These are phyloP conservation scores for Hypoxylon sp. DNA, from an alignment of 2,329 filamentous ascomycete species.

Conservation along the genomic window DNA sequence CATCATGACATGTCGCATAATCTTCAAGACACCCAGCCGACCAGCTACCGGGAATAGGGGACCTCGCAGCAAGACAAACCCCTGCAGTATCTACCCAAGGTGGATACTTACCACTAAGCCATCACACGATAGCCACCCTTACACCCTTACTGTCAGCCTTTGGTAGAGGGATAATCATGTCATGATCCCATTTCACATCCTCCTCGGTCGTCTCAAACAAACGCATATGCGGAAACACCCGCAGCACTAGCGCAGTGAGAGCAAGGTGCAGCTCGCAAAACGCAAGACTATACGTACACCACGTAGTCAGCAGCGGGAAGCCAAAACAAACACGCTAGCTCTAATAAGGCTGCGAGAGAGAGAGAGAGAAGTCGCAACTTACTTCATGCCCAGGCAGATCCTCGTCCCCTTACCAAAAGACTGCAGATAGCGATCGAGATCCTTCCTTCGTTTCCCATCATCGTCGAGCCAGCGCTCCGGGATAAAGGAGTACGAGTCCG, in stretches of 20 bases:
- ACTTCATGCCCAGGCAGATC: constrained; percentile 50
- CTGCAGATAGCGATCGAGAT: constrained; percentile 40
- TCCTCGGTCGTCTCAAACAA: constrained; percentile 50
- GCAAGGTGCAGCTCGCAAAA: constrained; percentile 53
- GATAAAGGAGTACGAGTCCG: constrained; percentile 42
- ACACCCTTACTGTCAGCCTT: constrained; percentile 39
- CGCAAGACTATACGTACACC: constrained; percentile 48
- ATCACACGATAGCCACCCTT: constrained; percentile 34
- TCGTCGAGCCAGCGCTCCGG: constrained; percentile 48
- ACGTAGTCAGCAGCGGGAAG: not conserved
- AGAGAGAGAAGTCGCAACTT: constrained; percentile 19
- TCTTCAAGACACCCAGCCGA: not conserved
- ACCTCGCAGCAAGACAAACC: not conserved
- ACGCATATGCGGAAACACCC: constrained; percentile 49
- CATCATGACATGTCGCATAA: not conserved
- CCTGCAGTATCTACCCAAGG: not conserved
- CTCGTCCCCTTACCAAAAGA: constrained; percentile 48
- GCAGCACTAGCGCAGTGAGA: constrained; percentile 49
- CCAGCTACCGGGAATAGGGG: not conserved
- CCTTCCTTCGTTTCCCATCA: constrained; percentile 12
- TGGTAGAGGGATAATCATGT: constrained; percentile 37
- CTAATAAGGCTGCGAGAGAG: not conserved
- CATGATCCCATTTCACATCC: constrained; percentile 45
- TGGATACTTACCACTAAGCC: not conserved
- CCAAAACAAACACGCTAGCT: not conserved